Evolutionary conservation across 306 rosid genomes (phyloP).

Genomic region (Citrullus mucosospermus): DNA sequence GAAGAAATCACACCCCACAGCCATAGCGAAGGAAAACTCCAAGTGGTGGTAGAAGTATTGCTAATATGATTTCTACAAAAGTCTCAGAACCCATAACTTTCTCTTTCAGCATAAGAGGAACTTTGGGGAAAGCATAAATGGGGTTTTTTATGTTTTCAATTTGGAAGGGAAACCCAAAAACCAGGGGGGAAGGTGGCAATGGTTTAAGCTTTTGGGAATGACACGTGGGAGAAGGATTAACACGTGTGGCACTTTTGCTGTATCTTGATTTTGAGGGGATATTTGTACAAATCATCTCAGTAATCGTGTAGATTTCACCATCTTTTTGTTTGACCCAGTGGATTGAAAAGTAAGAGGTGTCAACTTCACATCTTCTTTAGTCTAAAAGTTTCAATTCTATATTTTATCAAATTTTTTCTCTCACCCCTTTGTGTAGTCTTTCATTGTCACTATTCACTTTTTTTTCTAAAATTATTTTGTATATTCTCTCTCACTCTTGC

Average conservation of each 20-base stretch:
- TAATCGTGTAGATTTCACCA: too few species aligned
- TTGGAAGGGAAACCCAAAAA: neutral
- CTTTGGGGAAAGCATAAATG: neutral
- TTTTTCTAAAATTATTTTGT: too few species aligned
- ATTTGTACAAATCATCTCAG: too few species aligned
- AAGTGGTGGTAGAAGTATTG: slow-evolving; percentile 1
- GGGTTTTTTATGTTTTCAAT: neutral
- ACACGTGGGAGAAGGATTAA: neutral
- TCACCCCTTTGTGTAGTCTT: too few species aligned
- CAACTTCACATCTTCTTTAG: too few species aligned
- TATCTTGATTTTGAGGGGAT: too few species aligned
- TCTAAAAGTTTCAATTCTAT: too few species aligned
- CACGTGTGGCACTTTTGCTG: neutral
- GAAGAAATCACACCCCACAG: slow-evolving; percentile 3
- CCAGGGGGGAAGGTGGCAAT: neutral
- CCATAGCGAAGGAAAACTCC: slow-evolving; percentile 15
- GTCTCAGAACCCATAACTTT: slow-evolving; percentile 8
- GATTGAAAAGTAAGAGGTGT: too few species aligned
- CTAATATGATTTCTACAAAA: slow-evolving; percentile 3
- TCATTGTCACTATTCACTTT: too few species aligned
- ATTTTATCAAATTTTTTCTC: too few species aligned
- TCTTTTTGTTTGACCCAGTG: too few species aligned
- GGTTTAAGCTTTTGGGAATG: neutral
- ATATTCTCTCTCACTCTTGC: too few species aligned
- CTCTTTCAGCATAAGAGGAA: neutral